These are phyloP conservation scores for Comarum palustre DNA, from an alignment of 306 rosid species.

Conservation along the genomic window DNA sequence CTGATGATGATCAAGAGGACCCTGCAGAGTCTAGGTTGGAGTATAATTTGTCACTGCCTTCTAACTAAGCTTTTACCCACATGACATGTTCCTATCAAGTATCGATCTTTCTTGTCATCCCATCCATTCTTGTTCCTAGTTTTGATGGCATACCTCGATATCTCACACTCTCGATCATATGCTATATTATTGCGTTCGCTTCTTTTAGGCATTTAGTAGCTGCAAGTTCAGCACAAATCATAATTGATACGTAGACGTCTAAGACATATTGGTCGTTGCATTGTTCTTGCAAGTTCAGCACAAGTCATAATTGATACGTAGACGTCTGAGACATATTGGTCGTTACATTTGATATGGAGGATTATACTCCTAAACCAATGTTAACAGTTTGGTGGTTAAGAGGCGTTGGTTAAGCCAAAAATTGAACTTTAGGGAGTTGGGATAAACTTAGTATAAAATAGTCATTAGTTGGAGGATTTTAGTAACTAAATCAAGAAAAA, in stretches of 20 bases:
- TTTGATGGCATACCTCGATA: background rate
- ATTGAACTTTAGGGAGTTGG: too few relatives aligned
- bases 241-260: background rate
- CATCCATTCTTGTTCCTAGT: constrained; percentile 17
- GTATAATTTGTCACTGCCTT: background rate
- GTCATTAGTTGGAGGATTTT: too few relatives aligned
- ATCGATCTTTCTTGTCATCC: constrained; percentile 22
- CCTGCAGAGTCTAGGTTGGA: background rate
- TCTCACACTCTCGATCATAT: constrained; percentile 6
- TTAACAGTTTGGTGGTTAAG: background rate
- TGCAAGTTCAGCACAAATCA: background rate
- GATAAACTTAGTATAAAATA: too few relatives aligned
- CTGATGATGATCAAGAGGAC: background rate
- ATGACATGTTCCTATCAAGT: constrained; percentile 16
- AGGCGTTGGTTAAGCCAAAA: too few relatives aligned
- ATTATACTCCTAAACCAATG: background rate
- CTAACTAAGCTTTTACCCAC: constrained; percentile 7
- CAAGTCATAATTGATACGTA: background rate
- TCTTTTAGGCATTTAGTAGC: background rate
- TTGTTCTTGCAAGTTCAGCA: background rate
- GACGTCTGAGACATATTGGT: background rate
- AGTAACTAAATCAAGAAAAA: too few relatives aligned
- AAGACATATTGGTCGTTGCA: background rate
- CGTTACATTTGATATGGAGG: too few relatives aligned
- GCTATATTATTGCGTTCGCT: background rate